These are phyloP conservation scores for Colletotrichum liaoningense DNA, from an alignment of 2,329 filamentous ascomycete species.

Conservation along the genomic window DNA sequence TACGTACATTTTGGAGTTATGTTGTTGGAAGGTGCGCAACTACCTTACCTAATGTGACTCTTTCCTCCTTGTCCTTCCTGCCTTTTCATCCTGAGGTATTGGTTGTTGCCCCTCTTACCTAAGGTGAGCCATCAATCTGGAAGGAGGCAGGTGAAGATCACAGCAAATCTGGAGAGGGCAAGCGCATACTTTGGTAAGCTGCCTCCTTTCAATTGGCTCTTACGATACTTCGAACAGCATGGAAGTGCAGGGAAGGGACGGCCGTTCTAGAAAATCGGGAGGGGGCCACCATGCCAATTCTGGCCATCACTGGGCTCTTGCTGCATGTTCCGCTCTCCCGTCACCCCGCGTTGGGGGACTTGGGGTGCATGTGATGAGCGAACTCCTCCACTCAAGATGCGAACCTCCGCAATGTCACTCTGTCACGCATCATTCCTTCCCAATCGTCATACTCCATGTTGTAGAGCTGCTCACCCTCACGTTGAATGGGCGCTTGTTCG, in stretches of 20 bases:
- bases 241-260: not conserved
- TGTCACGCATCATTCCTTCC: not conserved
- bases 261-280: conserved; percentile 2
- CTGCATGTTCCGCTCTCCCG: conserved; percentile 22
- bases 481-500: conserved; percentile 9
- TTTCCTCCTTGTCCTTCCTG: not conserved
- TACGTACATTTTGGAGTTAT: not conserved
- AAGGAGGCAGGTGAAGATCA: not conserved
- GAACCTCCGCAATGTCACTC: conserved; percentile 24
- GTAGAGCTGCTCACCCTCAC: not conserved
- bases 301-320: not conserved
- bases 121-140: not conserved
- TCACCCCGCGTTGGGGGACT: conserved; percentile 31
- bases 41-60: no score
- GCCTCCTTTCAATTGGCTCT: not conserved
- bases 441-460: not conserved
- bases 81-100: not conserved
- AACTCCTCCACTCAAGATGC: conserved; percentile 32
- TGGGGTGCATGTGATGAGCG: conserved; percentile 34
- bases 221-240: not conserved
- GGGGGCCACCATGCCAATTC: not conserved
- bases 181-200: not conserved
- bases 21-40: not conserved
- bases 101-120: not conserved
- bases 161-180: conserved; percentile 1